These are phyloP conservation scores for Globisporangium camurandrum DNA, from an alignment of 352 stramenopile genomes.

Conservation along the genomic window DNA sequence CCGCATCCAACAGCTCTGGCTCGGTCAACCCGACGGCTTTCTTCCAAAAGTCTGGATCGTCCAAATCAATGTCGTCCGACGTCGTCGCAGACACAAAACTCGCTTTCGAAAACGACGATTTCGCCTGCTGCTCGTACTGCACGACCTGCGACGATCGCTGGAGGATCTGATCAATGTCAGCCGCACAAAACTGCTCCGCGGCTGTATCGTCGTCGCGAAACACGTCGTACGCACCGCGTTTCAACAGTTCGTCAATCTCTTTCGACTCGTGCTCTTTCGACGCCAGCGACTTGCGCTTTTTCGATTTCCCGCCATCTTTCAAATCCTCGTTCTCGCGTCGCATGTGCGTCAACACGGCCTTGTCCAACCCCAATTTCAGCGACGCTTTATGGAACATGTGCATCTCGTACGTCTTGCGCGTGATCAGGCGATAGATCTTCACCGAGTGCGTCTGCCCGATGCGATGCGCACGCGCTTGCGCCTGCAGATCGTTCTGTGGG, in stretches of 20 bases:
- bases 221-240: conserved; percentile 88
- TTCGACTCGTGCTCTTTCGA: conserved; percentile 82
- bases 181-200: conserved; percentile 93
- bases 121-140: conserved; percentile 78
- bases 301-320: conserved; percentile 40
- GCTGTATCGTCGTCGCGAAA: conserved; percentile 89
- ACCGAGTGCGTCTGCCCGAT: conserved; percentile 89
- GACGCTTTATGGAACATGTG: conserved; percentile 93
- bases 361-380: conserved; percentile 90
- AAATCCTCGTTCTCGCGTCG: conserved; percentile 81
- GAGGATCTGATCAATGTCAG: conserved; percentile 98
- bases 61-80: conserved; percentile 93
- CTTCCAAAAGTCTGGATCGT: conserved; percentile 99
- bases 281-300: conserved; percentile 14
- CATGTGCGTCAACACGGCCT: conserved; percentile 89
- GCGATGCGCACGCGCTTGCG: conserved; percentile 85
- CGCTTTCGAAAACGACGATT: conserved; percentile 88
- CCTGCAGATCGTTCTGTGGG: conserved; percentile 96
- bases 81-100: conserved; percentile 88
- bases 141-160: conserved; percentile 80
- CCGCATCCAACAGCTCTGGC: conserved; percentile 47
- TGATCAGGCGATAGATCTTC: conserved; percentile 87
- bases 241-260: conserved; percentile 89
- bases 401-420: conserved; percentile 92
- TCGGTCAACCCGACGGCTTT: conserved; percentile 92